Percentiles rank a stretch among this genome's conserved stretches.
Conservation (phyloP, 164 flowering plant species). For the Tetrastigma voinierianum region DNA sequence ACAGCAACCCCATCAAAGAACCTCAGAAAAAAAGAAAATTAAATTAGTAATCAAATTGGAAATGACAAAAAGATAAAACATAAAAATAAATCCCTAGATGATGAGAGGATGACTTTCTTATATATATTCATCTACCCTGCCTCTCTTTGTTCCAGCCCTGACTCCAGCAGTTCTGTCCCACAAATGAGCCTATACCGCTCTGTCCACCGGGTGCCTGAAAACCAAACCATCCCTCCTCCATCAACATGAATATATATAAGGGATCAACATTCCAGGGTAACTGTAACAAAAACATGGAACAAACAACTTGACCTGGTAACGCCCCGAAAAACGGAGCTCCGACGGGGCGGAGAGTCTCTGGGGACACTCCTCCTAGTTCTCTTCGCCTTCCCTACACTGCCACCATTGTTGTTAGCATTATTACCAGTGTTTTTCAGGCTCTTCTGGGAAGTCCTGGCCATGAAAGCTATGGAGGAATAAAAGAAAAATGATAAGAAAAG, state of each 20-base stretch:
- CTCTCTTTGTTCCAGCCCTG: constrained; percentile 64
- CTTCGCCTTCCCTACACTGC: not conserved
- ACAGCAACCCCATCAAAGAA: not conserved
- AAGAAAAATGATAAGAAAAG: not conserved
- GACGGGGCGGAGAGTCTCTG: constrained; percentile 24
- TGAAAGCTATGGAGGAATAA: not conserved
- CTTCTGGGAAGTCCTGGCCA: constrained; percentile 8
- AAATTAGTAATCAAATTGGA: not conserved
- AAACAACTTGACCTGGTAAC: constrained; percentile 21
- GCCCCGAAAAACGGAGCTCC: constrained; percentile 27
- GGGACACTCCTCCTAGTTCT: constrained; percentile 20
- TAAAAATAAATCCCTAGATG: not conserved
- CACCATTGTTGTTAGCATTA: not conserved
- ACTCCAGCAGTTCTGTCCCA: constrained; percentile 74
- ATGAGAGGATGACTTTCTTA: no score
- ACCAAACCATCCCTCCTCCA: not conserved
- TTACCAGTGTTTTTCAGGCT: not conserved
- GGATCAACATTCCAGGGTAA: no score
- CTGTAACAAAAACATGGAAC: no score
- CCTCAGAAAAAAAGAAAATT: not conserved
- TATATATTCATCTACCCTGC: constrained; percentile 48
- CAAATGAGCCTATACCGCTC: constrained; percentile 64
- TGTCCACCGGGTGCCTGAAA: constrained; percentile 67
- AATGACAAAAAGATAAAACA: not conserved
- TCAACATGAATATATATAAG: no score